Base-by-base conservation (phyloP, 129 eudicot genomes). In the Gnaphalium uliginosum region DNA sequence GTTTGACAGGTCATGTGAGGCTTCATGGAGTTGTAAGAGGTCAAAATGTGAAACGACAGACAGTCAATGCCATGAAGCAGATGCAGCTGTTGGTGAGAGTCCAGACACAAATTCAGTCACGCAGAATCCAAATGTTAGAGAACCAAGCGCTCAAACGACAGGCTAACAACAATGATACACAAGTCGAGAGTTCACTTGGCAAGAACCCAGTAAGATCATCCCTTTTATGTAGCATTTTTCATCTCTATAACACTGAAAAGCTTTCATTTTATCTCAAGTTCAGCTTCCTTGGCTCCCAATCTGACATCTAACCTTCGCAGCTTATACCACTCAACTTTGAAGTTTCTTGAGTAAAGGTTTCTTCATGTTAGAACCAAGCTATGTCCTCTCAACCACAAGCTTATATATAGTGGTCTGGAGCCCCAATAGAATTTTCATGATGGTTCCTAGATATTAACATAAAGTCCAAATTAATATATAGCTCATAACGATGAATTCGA, bases 11-110 rank as follows among this genome's bases (percentile, higher is more conserved):
- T 66, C 73, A 89, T 33, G 91, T 86, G 80, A 89, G 98, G 88
- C 93, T 92, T 71, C 93, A 92, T 78, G 87, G 81, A 35, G 89
- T 89, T 59, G 84, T 92, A 25, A 89, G 84, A 78, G 86, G 98
- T 39, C 89, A 84, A 29, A 88, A 83, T 43, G 94, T 89, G 51
- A 87, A 84, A 77, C 84, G 90, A 39, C 98, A 92, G 54, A 92
- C 98, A 14, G 66, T 66, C 70, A 89, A 87, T 75, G 93, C 98
- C 54, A 87, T 92, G 98, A 92, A 89, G 78, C 88, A 86, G 50
- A 87, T 89, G 98, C 98, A 92, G 79, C 88, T 92, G 19, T 66
- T 92, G 33, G 96, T 92, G 18, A 87, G 90, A 54, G 86, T 92
- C 35, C 98, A 92, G 81, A 86, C 89, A 27, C 98, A 92, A 81